These are phyloP conservation scores for Aureobasidium sp. DNA, from an alignment of 2,329 filamentous ascomycete genomes.

Conservation along the genomic window DNA sequence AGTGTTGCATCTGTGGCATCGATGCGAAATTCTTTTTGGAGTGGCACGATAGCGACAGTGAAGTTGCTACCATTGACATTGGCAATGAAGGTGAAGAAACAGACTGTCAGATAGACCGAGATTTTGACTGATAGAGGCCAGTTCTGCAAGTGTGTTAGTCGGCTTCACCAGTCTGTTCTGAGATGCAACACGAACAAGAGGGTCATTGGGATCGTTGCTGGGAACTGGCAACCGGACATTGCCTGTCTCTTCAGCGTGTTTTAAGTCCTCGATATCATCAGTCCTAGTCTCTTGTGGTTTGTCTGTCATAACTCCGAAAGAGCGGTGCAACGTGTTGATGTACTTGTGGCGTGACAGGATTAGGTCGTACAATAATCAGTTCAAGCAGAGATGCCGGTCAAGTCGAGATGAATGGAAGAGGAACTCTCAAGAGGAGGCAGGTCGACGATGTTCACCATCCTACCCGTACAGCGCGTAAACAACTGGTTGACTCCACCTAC, in stretches of 20 bases:
- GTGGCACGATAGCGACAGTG: constrained; percentile 28
- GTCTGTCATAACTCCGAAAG: not conserved
- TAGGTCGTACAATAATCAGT: not conserved
- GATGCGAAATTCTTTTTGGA: constrained; percentile 25
- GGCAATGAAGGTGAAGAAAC: constrained; percentile 33
- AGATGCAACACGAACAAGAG: not conserved
- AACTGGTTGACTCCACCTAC: not conserved
- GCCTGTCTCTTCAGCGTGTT: not conserved
- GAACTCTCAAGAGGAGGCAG: not conserved
- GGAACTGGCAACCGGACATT: not conserved
- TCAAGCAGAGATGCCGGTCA: not conserved
- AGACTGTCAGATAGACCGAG: constrained; percentile 28
- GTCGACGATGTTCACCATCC: not conserved
- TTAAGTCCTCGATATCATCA: not conserved
- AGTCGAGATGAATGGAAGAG: not conserved
- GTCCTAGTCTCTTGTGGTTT: not conserved
- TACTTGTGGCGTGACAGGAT: not conserved
- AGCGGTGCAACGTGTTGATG: no score
- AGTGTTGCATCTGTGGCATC: constrained; percentile 18
- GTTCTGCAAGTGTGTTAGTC: not conserved
- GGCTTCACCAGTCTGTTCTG: no score
- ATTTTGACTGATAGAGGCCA: constrained; percentile 16
- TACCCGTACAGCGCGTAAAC: not conserved
- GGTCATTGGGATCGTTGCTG: constrained; percentile 19
- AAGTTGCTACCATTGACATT: constrained; percentile 33